Base-by-base conservation (phyloP, 2,329 filamentous ascomycete genomes). In the Scedosporium dehoogii region DNA sequence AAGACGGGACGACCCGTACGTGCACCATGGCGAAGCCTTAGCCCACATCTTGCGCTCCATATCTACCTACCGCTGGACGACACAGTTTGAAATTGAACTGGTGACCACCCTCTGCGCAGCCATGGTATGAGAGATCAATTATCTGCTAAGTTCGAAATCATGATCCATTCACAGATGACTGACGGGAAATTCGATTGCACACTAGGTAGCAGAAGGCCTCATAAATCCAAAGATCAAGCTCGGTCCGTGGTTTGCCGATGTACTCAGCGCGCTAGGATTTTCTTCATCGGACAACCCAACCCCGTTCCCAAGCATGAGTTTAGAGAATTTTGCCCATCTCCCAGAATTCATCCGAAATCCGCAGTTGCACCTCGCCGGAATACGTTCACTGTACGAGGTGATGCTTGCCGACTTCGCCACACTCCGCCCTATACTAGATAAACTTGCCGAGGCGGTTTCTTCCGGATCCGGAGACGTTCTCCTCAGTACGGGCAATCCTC, bases 11-110 rank as follows among this genome's bases (percentile, higher is more conserved):
- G 66, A 71, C 14, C 62, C 66, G 1, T 63, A 60, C 1, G 65
- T 68, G 10, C 69, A 66, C 10, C 73, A 75, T 25, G 71, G 70
- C 0, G 69, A 72, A 38, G 73, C 70, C 0, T 66, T 75, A 33
- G 69, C 73, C 1, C 66, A 70, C 56, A 42, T 75, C 1, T 67
- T 75, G 5, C 68, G 68, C 58, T 66, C 67, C 3, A 66, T 70
- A 5, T 67, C 67, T 1, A 42, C 63, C 33, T 65, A 69, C 29
- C 63, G 67, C 3, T 69, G 68, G 66, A 55, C 64, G 1, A 70
- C 69, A 0, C 63, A 67, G 0, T 73, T 74, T 10, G 68, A 71
- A 27, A 62, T 64, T 5, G 66, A 69, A 5, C 68, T 75, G 51
- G 64, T 71, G 6, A 53, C 70, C 4, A 72, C 73, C 0, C 67